Conservation (phyloP, 192 early-diverging fungal species). For the Backusella liffmaniae region DNA sequence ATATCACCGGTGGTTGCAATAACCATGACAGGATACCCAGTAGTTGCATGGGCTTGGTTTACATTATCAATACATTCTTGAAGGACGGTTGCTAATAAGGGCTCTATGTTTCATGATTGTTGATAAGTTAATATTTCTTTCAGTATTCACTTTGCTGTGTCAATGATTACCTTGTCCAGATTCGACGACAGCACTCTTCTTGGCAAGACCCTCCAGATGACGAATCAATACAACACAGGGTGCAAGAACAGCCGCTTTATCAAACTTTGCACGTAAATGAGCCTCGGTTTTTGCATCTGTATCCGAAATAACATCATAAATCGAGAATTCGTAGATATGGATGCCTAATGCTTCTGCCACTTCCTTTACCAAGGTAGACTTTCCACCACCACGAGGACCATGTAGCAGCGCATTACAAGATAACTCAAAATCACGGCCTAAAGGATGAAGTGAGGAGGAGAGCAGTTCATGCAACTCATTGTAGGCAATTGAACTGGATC, state of each 20-base stretch:
- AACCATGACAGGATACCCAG: constrained; percentile 74
- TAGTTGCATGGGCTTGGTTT: constrained; percentile 38
- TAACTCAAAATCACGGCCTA: constrained; percentile 64
- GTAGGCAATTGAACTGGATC: constrained; percentile 40
- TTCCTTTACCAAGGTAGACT: constrained; percentile 64
- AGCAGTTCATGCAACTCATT: constrained; percentile 57
- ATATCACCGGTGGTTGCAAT: constrained; percentile 75
- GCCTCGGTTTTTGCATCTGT: constrained; percentile 79
- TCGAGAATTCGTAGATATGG: constrained; percentile 76
- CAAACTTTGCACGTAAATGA: constrained; percentile 69
- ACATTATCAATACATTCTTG: constrained; percentile 58
- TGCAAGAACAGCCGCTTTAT: constrained; percentile 71
- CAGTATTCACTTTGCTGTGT: neutral
- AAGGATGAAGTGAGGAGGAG: constrained; percentile 71
- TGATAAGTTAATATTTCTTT: neutral
- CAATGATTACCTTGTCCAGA: constrained; percentile 49
- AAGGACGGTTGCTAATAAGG: constrained; percentile 54
- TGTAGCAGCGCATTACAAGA: constrained; percentile 72
- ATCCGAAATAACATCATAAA: constrained; percentile 78
- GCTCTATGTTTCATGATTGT: constrained; percentile 32
- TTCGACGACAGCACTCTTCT: constrained; percentile 55
- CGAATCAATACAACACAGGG: constrained; percentile 86
- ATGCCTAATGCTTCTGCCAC: constrained; percentile 74
- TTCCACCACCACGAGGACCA: constrained; percentile 84
- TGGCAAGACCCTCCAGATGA: constrained; percentile 75